A percentile compares a stretch with the other conserved stretches of the same genome.
These are phyloP conservation scores for Fonsecaea monophora DNA, from an alignment of 2,329 filamentous ascomycete genomes.

Conservation along the genomic window DNA sequence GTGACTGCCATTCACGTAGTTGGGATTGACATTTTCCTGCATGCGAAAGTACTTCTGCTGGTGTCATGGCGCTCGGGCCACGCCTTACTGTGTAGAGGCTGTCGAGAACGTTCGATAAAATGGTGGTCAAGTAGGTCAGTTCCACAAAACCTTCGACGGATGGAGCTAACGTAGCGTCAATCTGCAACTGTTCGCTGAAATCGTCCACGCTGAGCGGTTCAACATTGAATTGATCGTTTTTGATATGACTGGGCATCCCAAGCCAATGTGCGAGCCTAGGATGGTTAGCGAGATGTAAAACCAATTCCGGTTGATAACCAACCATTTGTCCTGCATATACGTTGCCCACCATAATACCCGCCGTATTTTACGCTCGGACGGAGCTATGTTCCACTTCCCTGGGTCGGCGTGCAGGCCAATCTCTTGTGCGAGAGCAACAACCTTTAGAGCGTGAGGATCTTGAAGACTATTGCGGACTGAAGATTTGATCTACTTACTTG, in stretches of 20 bases:
- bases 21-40: not conserved
- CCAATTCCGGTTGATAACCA: not conserved
- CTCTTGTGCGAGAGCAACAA: slow-evolving; percentile 1
- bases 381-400: not conserved
- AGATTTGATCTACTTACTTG: not conserved
- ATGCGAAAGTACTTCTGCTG: slow-evolving; percentile 4
- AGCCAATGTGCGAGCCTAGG: slow-evolving; percentile 3
- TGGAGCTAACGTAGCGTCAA: not conserved
- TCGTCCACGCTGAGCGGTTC: slow-evolving; percentile 4
- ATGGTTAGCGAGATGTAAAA: slow-evolving; percentile 1
- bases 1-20: slow-evolving; percentile 2
- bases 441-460: not conserved
- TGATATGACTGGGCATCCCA: slow-evolving; percentile 4
- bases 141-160: slow-evolving; percentile 2
- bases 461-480: not conserved
- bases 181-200: slow-evolving; percentile 3
- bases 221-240: slow-evolving; percentile 8
- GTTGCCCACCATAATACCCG: not conserved
- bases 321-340: slow-evolving; percentile 8
- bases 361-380: slow-evolving; percentile 1
- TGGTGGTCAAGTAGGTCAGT: slow-evolving; percentile 8
- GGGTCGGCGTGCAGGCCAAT: slow-evolving; percentile 3
- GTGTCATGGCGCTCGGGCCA: not conserved
- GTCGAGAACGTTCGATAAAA: slow-evolving; percentile 1
- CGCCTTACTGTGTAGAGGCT: slow-evolving; percentile 5